Evolutionary conservation across 2,329 filamentous ascomycete genomes (phyloP).

Genomic region (Triangularia setosa): DNA sequence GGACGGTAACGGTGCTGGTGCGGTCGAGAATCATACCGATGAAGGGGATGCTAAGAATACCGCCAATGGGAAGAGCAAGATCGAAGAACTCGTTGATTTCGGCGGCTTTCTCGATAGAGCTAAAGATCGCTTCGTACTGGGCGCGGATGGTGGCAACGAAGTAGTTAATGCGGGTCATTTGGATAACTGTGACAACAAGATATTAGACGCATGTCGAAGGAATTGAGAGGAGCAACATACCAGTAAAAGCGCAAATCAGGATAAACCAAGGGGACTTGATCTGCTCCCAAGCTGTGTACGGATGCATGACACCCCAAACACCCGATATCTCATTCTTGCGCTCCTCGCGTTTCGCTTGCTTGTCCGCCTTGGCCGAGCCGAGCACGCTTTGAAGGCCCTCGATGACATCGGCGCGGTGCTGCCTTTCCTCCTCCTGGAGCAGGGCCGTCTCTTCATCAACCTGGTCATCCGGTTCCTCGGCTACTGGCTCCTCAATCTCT

Average conservation of each 20-base stretch:
- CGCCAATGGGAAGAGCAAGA: conserved; percentile 70
- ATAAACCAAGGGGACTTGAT: conserved; percentile 80
- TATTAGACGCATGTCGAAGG: neutral
- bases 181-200: conserved; percentile 44
- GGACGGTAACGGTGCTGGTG: conserved; percentile 66
- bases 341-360: conserved; percentile 64
- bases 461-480: conserved; percentile 44
- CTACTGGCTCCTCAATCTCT: conserved; percentile 55
- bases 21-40: conserved; percentile 78
- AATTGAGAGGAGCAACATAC: conserved; percentile 33
- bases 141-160: conserved; percentile 82
- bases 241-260: conserved; percentile 75
- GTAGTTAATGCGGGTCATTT: conserved; percentile 84
- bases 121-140: conserved; percentile 76
- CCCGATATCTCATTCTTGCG: conserved; percentile 66
- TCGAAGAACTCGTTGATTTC: conserved; percentile 83
- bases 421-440: conserved; percentile 52
- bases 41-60: conserved; percentile 80
- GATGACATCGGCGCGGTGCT: conserved; percentile 59
- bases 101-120: conserved; percentile 56
- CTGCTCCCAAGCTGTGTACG: conserved; percentile 65
- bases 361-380: conserved; percentile 57
- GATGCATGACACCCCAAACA: conserved; percentile 84
- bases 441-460: conserved; percentile 55
- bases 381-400: conserved; percentile 71